Percentiles rank a stretch among this genome's conserved stretches.
These are phyloP conservation scores for Thecaphora frezii DNA, from an alignment of 1,284 basidiomycete genomes.

Conservation along the genomic window DNA sequence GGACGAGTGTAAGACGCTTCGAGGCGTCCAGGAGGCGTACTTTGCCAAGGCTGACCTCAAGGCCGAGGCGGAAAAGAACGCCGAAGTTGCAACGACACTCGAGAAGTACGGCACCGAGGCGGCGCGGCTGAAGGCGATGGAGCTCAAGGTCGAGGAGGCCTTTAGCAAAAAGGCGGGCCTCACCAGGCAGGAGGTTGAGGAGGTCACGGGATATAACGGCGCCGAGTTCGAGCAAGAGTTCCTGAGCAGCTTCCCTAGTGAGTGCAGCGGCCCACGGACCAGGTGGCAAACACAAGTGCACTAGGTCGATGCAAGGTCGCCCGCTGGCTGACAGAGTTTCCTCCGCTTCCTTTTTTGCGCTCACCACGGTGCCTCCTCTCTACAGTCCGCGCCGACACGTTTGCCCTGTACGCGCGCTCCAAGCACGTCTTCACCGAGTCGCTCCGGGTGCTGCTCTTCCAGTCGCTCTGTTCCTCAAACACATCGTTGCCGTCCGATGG, in stretches of 20 bases:
- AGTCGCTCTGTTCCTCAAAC: conserved; percentile 21
- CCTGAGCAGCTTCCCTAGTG: conserved; percentile 41
- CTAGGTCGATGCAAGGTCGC: too few relatives aligned
- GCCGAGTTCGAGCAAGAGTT: conserved; percentile 45
- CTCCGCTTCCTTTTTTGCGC: conserved; percentile 1
- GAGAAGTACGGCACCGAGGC: conserved; percentile 44
- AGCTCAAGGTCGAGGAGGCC: conserved; percentile 23
- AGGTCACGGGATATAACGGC: conserved; percentile 35
- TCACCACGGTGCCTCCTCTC: background rate
- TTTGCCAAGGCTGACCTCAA: conserved; percentile 27
- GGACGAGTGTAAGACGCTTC: conserved; percentile 21
- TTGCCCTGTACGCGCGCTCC: conserved; percentile 42
- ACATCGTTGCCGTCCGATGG: conserved; percentile 4
- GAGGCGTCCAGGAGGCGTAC: conserved; percentile 44
- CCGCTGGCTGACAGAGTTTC: too few relatives aligned
- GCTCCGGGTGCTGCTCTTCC: conserved; percentile 47
- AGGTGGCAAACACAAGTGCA: too few relatives aligned
- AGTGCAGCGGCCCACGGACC: too few relatives aligned
- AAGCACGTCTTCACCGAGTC: conserved; percentile 55
- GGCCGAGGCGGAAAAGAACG: conserved; percentile 20
- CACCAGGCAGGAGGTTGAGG: conserved; percentile 34
- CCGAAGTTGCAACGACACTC: conserved; percentile 16
- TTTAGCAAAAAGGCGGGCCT: conserved; percentile 20
- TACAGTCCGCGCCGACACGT: conserved; percentile 39
- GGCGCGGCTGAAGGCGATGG: conserved; percentile 37